A percentile compares a stretch with the other conserved stretches of the same genome.
These are phyloP conservation scores for Volutella citrinella DNA, from an alignment of 2,329 filamentous ascomycete genomes.

Conservation along the genomic window DNA sequence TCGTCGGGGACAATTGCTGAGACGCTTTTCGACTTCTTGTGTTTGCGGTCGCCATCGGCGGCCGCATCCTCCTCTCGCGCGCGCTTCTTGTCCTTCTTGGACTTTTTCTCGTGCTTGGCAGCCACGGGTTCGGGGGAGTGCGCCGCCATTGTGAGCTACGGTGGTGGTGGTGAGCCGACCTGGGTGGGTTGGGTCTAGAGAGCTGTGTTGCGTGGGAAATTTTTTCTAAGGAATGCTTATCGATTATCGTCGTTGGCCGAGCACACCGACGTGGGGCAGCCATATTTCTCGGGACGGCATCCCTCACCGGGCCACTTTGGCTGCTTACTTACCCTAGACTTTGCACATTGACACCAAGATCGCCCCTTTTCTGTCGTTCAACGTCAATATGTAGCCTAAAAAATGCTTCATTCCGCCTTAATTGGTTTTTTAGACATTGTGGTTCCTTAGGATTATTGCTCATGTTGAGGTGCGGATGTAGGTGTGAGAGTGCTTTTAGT, in stretches of 20 bases:
- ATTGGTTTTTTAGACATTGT: no score
- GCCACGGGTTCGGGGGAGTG: slow-evolving; percentile 28
- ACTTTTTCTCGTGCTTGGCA: slow-evolving; percentile 37
- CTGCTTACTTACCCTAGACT: slow-evolving; percentile 3
- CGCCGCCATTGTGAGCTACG: slow-evolving; percentile 30
- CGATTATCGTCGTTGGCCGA: slow-evolving; percentile 15
- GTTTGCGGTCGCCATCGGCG: slow-evolving; percentile 41
- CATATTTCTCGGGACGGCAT: no score
- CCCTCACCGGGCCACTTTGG: no score
- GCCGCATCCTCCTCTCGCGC: slow-evolving; percentile 40
- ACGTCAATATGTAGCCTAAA: no score
- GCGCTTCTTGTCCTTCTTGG: slow-evolving; percentile 45
- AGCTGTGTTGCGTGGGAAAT: slow-evolving; percentile 13
- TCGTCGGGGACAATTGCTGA: slow-evolving; percentile 25
- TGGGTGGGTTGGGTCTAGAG: slow-evolving; percentile 12
- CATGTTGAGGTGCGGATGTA: no score
- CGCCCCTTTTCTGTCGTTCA: no score
- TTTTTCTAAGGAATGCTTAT: slow-evolving; percentile 20
- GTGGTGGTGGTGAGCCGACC: slow-evolving; percentile 12
- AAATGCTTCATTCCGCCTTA: no score
- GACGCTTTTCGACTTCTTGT: slow-evolving; percentile 50
- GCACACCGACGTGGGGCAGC: slow-evolving; percentile 18
- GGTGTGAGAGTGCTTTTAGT: no score
- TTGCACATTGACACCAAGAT: no score
- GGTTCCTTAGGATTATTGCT: no score